These are phyloP conservation scores for Rhodotorula kratochvilovae DNA, from an alignment of 768 basidiomycete species.

Conservation along the genomic window DNA sequence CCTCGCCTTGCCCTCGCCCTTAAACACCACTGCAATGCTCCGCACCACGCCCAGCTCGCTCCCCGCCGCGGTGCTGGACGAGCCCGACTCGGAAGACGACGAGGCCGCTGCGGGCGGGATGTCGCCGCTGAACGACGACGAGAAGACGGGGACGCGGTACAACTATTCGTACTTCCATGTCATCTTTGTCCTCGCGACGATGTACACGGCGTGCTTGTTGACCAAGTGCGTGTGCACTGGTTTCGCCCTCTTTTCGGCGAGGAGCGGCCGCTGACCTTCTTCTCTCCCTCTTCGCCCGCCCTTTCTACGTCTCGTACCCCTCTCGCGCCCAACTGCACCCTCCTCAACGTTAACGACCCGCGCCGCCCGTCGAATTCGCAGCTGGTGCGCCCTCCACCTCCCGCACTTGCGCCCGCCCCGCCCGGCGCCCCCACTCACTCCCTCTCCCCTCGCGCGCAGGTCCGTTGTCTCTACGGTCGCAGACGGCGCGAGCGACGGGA, in stretches of 20 bases:
- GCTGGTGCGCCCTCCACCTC: neutral
- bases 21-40: neutral
- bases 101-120: conserved; percentile 59
- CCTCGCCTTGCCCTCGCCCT: no score
- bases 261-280: neutral
- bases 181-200: conserved; percentile 89
- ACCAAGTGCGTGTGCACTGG: conserved; percentile 70
- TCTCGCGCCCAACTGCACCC: neutral
- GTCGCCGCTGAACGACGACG: conserved; percentile 63
- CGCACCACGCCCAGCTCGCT: conserved; percentile 59
- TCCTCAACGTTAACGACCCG: no score
- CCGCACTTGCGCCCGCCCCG: no score
- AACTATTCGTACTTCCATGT: conserved; percentile 99
- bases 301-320: neutral
- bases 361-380: no score
- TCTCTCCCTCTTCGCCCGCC: neutral
- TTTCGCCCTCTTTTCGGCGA: no score
- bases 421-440: neutral
- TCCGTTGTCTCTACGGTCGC: conserved; percentile 45
- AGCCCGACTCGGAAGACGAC: conserved; percentile 59
- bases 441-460: conserved; percentile 40
- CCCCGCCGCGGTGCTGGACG: conserved; percentile 74
- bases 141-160: conserved; percentile 87
- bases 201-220: conserved; percentile 95
- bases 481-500: conserved; percentile 15